Evolutionary conservation across 2,329 filamentous ascomycete species (phyloP), one percentile per base, ranked within the genome.

Genomic region (Phoma herbarum): DNA sequence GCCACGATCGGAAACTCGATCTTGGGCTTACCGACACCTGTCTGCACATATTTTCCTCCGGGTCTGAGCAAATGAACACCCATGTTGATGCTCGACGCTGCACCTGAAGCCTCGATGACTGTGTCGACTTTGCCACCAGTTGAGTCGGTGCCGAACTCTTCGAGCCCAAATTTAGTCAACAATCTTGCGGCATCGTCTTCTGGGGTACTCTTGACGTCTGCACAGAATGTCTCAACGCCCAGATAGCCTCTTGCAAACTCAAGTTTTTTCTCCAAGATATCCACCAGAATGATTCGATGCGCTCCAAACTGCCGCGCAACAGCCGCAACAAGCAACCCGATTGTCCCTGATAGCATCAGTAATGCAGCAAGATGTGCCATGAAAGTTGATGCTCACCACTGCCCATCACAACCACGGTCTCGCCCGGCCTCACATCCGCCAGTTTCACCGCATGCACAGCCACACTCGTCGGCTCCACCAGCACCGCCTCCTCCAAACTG

Each of bases 1-100:
- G 91, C 84, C 91, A 96, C 96, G 78, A 98, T 97, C 22, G 94
- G 93, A 64, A 97, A 90, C 77, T 86, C 92, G 81, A 97, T 93
- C 83, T 96, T 91, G 75, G 93, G 91, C 82, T 90, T 92, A 64
- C 94, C 94, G 10, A 97, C 92, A 22, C 94, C 94, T 63, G 96
- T 95, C 65, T 97, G 90, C 74, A 97, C 97, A 57, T 97, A 94
- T 80, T 95, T 96, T 65, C 94, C 94, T 62, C 93, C 94, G 69
- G 96, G 96, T 79, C 93, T 93, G 74, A 90, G 84, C 16, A 91
- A 88, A 85, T 92, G 92, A 73, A 97, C 92, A 43, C 93, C 92
- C 23, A 90, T 85, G 4, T 90, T 87, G 68, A 97, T 90, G 75
- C 90, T 93, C 78, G 88, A 91, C 81, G 96, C 92, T 9, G 96